Base-by-base conservation (phyloP, 2,329 filamentous ascomycete species). In the Shiraia bambusicola region DNA sequence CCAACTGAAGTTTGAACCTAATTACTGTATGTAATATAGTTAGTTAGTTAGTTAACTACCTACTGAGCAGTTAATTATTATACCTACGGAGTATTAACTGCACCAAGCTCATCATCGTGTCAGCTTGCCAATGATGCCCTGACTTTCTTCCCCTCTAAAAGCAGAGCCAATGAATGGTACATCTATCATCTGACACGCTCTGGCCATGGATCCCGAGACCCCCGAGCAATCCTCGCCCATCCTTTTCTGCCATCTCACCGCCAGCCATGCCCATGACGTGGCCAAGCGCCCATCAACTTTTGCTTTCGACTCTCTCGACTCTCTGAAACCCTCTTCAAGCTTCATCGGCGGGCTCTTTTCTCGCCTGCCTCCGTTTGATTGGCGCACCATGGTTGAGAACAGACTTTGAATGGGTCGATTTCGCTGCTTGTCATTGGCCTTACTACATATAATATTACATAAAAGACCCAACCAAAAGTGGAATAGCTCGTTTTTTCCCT, bases 101-200 rank as follows among this genome's bases (percentile, higher is more conserved):
- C n/a, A 85, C 76, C 40, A 94, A 69, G 2, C 86, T 87, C 6
- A 81, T 79, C 16, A 92, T 87, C 0, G 86, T 92, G 68, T 93
- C 82, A 48, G 86, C 87, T 77, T 1, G 86, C 86, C 35, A 92
- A 72, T 46, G 84, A 82, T 2, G 81, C 63, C n/a, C 79, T 73
- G 4, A 81, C 75, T 63, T 76, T 78, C 67, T 94, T 89, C 0
- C 88, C 89, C 28, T 88, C 88, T 0, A 87, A 92, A 1, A 95
- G 75, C 59, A 83, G 80, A n/a, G 70, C 67, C 0, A 94, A 66
- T 0, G 88, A 94, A 66, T 0, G 88, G 85, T 0, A 90, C 80
- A 57, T 92, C 86, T 0, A 86, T 87, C 0, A 82, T 87, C 86
- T 0, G 86, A 87, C 0, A 82, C 87, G 5, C 82, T 73, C 2